These are phyloP conservation scores for Ceratocystis colombiana DNA, from an alignment of 2,329 filamentous ascomycete genomes.

Conservation along the genomic window DNA sequence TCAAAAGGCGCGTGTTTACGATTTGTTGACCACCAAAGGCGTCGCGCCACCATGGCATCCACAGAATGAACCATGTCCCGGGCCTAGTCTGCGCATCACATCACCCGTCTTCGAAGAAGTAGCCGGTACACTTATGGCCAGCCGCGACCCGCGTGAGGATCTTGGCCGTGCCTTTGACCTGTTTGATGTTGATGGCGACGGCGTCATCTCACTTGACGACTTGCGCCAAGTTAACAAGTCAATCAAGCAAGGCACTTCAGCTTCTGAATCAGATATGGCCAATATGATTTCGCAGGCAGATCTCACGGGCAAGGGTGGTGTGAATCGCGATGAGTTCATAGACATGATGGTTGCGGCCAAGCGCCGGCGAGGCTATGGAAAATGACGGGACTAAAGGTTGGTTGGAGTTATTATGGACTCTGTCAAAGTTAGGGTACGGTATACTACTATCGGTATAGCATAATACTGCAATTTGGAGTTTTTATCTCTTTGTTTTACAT, in stretches of 20 bases:
- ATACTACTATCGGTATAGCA: background rate
- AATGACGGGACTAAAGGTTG: constrained; percentile 9
- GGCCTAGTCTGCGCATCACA: constrained; percentile 58
- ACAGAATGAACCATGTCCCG: constrained; percentile 45
- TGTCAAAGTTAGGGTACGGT: background rate
- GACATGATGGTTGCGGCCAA: constrained; percentile 42
- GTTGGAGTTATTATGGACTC: background rate
- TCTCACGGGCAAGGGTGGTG: constrained; percentile 78
- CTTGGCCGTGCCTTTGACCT: constrained; percentile 83
- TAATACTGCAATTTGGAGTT: constrained; percentile 28
- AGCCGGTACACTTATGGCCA: constrained; percentile 68
- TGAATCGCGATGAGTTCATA: constrained; percentile 59
- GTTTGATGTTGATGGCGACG: constrained; percentile 88
- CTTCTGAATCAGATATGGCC: constrained; percentile 83
- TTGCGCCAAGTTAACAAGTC: constrained; percentile 79
- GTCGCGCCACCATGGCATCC: constrained; percentile 53
- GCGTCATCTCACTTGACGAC: constrained; percentile 80
- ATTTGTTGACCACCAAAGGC: constrained; percentile 71
- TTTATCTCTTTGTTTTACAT: constrained; percentile 19
- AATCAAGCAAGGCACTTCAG: constrained; percentile 64
- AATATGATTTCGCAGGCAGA: constrained; percentile 99
- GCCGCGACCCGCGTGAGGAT: constrained; percentile 80
- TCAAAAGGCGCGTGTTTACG: constrained; percentile 72
- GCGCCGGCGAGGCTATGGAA: constrained; percentile 26
- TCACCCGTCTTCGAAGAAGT: constrained; percentile 64